Evolutionary conservation across 805 yeast genomes (phyloP).

Genomic region (Starmerella riodocensis): DNA sequence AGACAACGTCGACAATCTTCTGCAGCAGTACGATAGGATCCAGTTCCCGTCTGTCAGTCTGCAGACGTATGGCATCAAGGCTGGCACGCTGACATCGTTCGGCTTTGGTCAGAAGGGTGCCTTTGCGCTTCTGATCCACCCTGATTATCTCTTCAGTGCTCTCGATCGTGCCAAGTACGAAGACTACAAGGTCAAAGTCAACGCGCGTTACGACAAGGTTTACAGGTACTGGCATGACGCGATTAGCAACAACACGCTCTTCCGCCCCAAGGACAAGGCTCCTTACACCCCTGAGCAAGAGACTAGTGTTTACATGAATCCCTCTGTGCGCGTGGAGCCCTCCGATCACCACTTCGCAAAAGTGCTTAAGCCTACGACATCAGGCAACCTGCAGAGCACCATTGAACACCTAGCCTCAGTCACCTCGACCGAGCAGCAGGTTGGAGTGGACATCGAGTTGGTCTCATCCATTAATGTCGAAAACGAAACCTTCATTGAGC

Average conservation of each 20-base stretch:
- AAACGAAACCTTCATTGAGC: constrained; percentile 81
- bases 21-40: constrained; percentile 76
- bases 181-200: constrained; percentile 56
- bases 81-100: constrained; percentile 90
- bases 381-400: constrained; percentile 26
- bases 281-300: constrained; percentile 87
- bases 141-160: constrained; percentile 83
- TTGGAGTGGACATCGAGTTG: constrained; percentile 95
- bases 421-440: constrained; percentile 43
- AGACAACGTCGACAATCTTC: constrained; percentile 75
- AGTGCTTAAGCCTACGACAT: constrained; percentile 22
- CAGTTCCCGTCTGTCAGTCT: constrained; percentile 88
- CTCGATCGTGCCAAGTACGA: constrained; percentile 61
- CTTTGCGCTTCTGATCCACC: constrained; percentile 80
- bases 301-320: constrained; percentile 85
- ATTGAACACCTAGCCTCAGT: constrained; percentile 27
- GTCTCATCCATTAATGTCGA: constrained; percentile 66
- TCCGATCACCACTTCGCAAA: constrained; percentile 13
- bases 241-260: constrained; percentile 76
- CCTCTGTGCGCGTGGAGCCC: constrained; percentile 62
- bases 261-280: constrained; percentile 83
- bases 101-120: constrained; percentile 99
- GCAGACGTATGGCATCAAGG: constrained; percentile 94
- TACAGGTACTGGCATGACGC: constrained; percentile 95
- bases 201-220: constrained; percentile 72